Percentiles rank a stretch among this genome's conserved stretches.
phyloP scores from a whole-genome alignment of 176 grass and related monocot genomes.

The Lolium multiflorum region DNA sequence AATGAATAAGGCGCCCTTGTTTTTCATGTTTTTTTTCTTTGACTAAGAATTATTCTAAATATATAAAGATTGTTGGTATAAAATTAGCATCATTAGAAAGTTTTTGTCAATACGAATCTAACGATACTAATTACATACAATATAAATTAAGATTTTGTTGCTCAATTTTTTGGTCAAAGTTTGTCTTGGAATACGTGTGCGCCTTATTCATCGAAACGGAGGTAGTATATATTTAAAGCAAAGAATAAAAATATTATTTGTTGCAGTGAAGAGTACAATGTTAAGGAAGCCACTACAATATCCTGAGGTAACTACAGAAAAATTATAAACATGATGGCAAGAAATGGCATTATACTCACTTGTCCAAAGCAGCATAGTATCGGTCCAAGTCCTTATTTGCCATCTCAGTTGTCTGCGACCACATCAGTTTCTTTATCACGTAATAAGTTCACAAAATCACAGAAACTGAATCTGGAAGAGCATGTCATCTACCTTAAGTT shows the following conservation, averaged over 20 bases:
- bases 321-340: not conserved
- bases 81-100: too few species aligned
- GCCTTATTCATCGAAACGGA: too few species aligned
- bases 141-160: too few species aligned
- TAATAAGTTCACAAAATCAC: constrained; percentile 35
- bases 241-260: constrained; percentile 16
- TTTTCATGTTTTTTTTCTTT: too few species aligned
- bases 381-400: constrained; percentile 97
- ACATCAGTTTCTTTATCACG: constrained; percentile 39
- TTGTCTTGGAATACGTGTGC: too few species aligned
- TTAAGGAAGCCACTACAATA: constrained; percentile 13
- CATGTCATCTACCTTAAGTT: constrained; percentile 83
- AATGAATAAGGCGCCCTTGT: too few species aligned
- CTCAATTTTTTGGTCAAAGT: too few species aligned
- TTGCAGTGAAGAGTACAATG: constrained; percentile 29
- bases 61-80: too few species aligned
- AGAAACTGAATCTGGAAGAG: constrained; percentile 37
- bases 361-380: constrained; percentile 94
- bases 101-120: too few species aligned
- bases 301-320: not conserved
- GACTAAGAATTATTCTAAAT: too few species aligned
- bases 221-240: not conserved
- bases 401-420: constrained; percentile 91
- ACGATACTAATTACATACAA: too few species aligned
- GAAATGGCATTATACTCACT: constrained; percentile 51